Evolutionary conservation across 192 early-diverging fungal genomes (phyloP), one percentile per base, ranked within the genome.

Genomic region (Backusella macrospora): DNA sequence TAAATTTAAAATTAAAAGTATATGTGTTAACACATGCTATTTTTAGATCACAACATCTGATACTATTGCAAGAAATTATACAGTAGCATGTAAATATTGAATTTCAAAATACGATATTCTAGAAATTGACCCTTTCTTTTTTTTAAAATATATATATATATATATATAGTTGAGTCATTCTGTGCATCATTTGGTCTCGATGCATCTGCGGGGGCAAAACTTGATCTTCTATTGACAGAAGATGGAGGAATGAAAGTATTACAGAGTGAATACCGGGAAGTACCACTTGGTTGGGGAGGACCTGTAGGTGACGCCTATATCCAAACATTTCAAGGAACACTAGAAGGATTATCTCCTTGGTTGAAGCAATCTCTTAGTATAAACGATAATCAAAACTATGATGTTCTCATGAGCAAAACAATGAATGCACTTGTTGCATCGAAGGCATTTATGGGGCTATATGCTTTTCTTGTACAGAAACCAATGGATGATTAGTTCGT

Each of bases 381-480:
- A 23, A 52, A 3, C 21, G 67, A 70, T 39, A 18, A 46, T n/a
- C 38, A 70, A 68, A 40, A 37, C 18, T 47, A 66, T 63, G 65
- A 21, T 16, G 23, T 37, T 42, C 48, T 75, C 14, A 65, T 65
- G 45, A 45, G 68, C 16, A 48, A 14, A 62, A 42, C 74, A 52
- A 55, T 37, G 40, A 40, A 40, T 38, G 74, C 49, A 5, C 59
- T 75, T 52, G 59, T 70, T 23, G 37, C 69, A 13, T 70, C 74
- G 5, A 75, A 75, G 37, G 52, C 52, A 14, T 75, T 63, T 46
- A 68, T 75, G 34, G 74, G 74, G 18, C 68, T 75, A n/a, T 75
- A 75, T 75, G 74, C 74, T 14, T 75, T 75, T 39, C 45, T 75
- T 14, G 74, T 66, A 39, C 74, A 75, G 62, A 75, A 75, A 69